A percentile compares a stretch with the other conserved stretches of the same genome.
Evolutionary conservation across 768 basidiomycete species (phyloP).

Genomic region (Polyporus arcularius): DNA sequence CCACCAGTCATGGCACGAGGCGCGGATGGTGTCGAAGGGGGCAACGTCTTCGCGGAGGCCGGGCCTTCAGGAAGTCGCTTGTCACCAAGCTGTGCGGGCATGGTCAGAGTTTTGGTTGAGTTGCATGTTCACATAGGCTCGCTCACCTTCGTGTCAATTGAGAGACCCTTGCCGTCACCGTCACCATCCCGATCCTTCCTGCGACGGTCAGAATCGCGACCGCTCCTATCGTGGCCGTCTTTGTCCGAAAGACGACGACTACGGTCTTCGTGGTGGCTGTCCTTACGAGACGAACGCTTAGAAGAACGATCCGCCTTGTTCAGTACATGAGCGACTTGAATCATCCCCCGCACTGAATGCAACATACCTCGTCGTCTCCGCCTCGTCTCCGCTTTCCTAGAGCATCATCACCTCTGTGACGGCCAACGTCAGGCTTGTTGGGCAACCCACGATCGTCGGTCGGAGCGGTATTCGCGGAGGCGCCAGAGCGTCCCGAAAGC

Average conservation of each 20-base stretch:
- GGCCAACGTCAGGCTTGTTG: conserved; percentile 57
- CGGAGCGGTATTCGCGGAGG: conserved; percentile 24
- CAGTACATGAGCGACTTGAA: conserved; percentile 6
- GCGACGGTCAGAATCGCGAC: conserved; percentile 67
- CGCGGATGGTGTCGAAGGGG: conserved; percentile 64
- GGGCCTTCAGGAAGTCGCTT: conserved; percentile 59
- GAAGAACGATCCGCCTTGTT: conserved; percentile 67
- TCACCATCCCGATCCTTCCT: conserved; percentile 66
- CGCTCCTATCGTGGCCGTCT: conserved; percentile 62
- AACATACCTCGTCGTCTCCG: conserved; percentile 72
- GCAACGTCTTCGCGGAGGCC: conserved; percentile 44
- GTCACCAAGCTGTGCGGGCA: conserved; percentile 43
- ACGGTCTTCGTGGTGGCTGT: conserved; percentile 75
- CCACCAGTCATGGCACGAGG: conserved; percentile 69
- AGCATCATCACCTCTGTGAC: conserved; percentile 66
- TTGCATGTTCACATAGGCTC: background rate
- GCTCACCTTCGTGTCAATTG: conserved; percentile 63
- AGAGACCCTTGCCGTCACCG: conserved; percentile 45
- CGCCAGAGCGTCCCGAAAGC: conserved; percentile 33
- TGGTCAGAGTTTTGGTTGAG: background rate
- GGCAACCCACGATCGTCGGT: conserved; percentile 59
- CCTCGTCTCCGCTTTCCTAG: conserved; percentile 73
- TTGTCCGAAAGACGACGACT: conserved; percentile 66
- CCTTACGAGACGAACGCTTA: conserved; percentile 83
- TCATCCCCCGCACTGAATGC: background rate